phyloP scores from a whole-genome alignment of 2,329 filamentous ascomycete species.

The Xylariaceae sp. region DNA sequence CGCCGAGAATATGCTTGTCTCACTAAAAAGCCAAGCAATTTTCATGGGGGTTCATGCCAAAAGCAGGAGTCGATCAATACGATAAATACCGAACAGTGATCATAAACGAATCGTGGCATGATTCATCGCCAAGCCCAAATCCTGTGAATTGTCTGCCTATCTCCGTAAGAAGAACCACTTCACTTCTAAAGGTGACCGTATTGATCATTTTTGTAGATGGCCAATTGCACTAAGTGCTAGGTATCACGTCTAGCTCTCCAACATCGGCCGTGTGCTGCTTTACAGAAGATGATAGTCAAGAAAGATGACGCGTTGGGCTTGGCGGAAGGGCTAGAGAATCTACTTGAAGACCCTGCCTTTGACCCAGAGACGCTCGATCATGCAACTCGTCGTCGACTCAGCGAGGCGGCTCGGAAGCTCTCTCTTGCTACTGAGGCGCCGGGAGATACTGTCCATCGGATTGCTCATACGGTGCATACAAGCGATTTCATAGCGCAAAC shows the following conservation, averaged over 20 bases:
- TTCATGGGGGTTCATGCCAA: not conserved
- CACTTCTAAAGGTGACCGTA: not conserved
- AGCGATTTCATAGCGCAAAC: too few species aligned
- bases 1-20: not conserved
- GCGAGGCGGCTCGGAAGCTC: constrained; percentile 26
- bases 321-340: constrained; percentile 20
- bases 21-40: constrained; percentile 12
- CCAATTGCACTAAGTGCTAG: too few species aligned
- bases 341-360: constrained; percentile 20
- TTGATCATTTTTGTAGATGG: not conserved
- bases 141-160: not conserved
- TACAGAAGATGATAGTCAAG: constrained; percentile 8
- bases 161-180: not conserved
- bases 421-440: constrained; percentile 21
- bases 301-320: constrained; percentile 16
- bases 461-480: constrained; percentile 18
- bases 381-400: constrained; percentile 21
- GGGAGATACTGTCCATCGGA: constrained; percentile 24
- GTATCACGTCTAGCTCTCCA: too few species aligned
- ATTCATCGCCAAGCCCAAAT: not conserved
- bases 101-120: not conserved
- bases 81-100: not conserved
- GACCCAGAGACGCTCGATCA: constrained; percentile 22
- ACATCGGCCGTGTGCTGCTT: not conserved
- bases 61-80: not conserved